Percentiles rank a stretch among this genome's conserved stretches.
Evolutionary conservation across 192 early-diverging fungal genomes (phyloP).

Genomic region (Coemansia sp.): DNA sequence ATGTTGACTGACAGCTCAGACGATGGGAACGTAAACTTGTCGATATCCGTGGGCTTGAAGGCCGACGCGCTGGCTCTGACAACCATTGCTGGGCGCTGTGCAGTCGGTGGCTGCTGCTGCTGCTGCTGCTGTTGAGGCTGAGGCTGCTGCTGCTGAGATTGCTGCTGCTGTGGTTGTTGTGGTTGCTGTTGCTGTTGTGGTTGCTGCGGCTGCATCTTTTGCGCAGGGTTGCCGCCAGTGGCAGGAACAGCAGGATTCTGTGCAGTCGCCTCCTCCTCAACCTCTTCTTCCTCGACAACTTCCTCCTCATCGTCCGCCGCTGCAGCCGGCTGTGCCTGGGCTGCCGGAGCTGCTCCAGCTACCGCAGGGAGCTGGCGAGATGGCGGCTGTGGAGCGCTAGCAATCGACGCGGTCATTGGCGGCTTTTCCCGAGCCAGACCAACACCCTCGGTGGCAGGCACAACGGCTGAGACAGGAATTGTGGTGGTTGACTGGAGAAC

Average conservation of each 20-base stretch:
- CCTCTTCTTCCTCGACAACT: constrained; percentile 27
- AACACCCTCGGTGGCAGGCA: neutral
- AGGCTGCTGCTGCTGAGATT: neutral
- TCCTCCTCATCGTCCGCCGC: constrained; percentile 7
- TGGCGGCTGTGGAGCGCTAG: neutral
- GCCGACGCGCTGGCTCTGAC: constrained; percentile 27
- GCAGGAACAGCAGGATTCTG: constrained; percentile 1
- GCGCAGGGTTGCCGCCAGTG: neutral
- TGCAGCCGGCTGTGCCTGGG: neutral
- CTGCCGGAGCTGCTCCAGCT: neutral
- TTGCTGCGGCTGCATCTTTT: neutral
- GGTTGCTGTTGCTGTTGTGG: no score
- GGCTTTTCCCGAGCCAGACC: neutral
- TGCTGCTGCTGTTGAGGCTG: neutral
- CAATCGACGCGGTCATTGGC: neutral
- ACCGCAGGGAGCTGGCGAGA: neutral
- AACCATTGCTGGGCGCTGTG: constrained; percentile 24
- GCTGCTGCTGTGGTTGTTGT: no score
- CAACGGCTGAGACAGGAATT: neutral
- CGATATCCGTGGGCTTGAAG: constrained; percentile 49
- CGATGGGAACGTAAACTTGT: constrained; percentile 52
- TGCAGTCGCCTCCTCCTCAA: constrained; percentile 12
- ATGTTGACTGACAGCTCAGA: constrained; percentile 37
- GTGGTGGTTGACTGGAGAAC: constrained; percentile 23
- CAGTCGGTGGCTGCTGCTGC: neutral